phyloP scores from a whole-genome alignment of 495 filamentous ascomycete species.

The Rostrohypoxylon terebratum region DNA sequence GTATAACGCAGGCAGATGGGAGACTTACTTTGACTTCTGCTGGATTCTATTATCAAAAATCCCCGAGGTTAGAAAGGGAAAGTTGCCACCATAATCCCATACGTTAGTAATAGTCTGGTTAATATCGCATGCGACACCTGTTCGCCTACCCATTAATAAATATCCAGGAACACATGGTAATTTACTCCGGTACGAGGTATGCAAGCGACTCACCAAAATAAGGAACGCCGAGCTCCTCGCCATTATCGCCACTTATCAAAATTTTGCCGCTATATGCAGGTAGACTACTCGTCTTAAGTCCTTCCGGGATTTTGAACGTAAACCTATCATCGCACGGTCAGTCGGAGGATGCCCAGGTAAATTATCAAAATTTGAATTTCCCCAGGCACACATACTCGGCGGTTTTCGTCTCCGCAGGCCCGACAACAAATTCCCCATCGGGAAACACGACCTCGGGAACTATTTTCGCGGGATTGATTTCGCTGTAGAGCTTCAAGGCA shows the following conservation, averaged over 20 bases:
- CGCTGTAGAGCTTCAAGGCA: constrained; percentile 17
- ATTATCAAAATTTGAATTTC: background rate
- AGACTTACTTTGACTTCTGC: constrained; percentile 32
- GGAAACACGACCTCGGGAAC: constrained; percentile 10
- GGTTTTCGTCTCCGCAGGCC: constrained; percentile 30
- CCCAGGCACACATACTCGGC: constrained; percentile 16
- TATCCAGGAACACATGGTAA: background rate
- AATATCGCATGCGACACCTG: constrained; percentile 30
- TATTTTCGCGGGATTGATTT: constrained; percentile 21
- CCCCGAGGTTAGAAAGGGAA: constrained; percentile 32
- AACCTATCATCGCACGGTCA: constrained; percentile 14
- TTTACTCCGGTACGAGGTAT: background rate
- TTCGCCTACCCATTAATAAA: constrained; percentile 28
- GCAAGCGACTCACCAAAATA: constrained; percentile 43
- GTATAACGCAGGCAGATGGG: background rate
- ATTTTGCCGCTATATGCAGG: constrained; percentile 54
- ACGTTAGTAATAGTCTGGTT: constrained; percentile 32
- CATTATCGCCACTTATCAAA: constrained; percentile 47
- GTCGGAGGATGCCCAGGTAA: background rate
- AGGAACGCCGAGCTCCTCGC: constrained; percentile 49
- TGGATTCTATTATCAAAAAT: constrained; percentile 24
- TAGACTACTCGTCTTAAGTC: constrained; percentile 31
- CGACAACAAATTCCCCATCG: constrained; percentile 15
- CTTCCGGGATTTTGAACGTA: constrained; percentile 20
- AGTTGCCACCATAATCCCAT: constrained; percentile 15